A percentile compares a stretch with the other conserved stretches of the same genome.
These are phyloP conservation scores for Solanum microdontum DNA, from an alignment of 257 asterid species.

Conservation along the genomic window DNA sequence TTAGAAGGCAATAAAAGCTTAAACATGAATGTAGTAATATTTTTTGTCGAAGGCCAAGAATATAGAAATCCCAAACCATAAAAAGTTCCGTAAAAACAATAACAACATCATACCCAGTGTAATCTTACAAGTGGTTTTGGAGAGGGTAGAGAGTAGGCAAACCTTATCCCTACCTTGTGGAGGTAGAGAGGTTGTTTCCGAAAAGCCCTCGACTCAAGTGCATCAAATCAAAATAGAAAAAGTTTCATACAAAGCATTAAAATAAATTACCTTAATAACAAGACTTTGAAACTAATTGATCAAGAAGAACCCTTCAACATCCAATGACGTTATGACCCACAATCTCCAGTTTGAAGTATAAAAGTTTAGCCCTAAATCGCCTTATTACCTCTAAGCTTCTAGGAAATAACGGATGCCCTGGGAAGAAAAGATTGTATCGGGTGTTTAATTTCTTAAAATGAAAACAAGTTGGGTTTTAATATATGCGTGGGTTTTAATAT, in stretches of 20 bases:
- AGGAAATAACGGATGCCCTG: neutral
- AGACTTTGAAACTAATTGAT: neutral
- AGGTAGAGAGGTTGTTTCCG: neutral
- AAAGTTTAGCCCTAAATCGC: neutral
- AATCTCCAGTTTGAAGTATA: neutral
- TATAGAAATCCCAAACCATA: neutral
- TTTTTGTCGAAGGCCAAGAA: neutral
- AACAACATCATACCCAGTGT: neutral
- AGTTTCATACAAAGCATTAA: neutral
- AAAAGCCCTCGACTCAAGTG: neutral
- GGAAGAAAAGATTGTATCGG: neutral
- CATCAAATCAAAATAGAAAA: neutral
- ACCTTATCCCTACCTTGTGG: neutral
- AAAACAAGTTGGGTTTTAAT: neutral
- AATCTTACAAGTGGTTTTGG: neutral
- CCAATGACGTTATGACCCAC: neutral
- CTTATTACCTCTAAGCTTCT: neutral
- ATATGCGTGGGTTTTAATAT: neutral
- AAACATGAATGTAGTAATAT: neutral
- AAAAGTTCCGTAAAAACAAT: neutral
- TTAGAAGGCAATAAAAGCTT: neutral
- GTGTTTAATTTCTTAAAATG: neutral
- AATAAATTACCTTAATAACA: neutral
- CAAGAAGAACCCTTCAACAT: neutral
- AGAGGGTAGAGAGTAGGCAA: neutral